Evolutionary conservation across 345 rosid species (phyloP).

Genomic region (Citrus medica): DNA sequence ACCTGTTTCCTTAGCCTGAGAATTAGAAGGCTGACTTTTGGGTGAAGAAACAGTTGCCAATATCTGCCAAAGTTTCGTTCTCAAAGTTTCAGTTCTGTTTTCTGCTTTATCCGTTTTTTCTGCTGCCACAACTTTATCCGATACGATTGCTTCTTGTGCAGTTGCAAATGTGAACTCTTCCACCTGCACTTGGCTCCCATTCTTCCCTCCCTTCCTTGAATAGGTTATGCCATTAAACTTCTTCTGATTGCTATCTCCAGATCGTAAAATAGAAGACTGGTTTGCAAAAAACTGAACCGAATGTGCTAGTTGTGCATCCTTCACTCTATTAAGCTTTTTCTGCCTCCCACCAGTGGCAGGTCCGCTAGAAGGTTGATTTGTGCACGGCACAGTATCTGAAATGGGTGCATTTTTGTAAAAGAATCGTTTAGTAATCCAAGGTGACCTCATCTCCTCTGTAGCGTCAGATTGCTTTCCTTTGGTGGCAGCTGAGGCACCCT

Average conservation of each 20-base stretch:
- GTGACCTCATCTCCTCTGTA: slow-evolving; percentile 43
- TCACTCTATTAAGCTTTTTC: slow-evolving; percentile 34
- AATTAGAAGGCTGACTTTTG: slow-evolving; percentile 44
- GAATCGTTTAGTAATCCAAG: slow-evolving; percentile 55
- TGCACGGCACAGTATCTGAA: slow-evolving; percentile 27
- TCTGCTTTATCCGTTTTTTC: slow-evolving; percentile 36
- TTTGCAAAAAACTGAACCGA: slow-evolving; percentile 29
- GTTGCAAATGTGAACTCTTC: slow-evolving; percentile 47
- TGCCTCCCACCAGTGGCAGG: slow-evolving; percentile 27
- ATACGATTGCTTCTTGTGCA: slow-evolving; percentile 29
- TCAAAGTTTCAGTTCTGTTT: slow-evolving; percentile 57
- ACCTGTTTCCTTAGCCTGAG: slow-evolving; percentile 34
- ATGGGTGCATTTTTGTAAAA: slow-evolving; percentile 30
- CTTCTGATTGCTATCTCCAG: slow-evolving; percentile 28
- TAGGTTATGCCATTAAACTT: slow-evolving; percentile 32
- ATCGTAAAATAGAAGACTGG: slow-evolving; percentile 33
- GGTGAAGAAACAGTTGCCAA: slow-evolving; percentile 63
- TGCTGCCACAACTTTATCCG: slow-evolving; percentile 27
- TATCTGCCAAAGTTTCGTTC: slow-evolving; percentile 76
- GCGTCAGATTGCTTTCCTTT: slow-evolving; percentile 38
- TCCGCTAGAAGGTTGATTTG: slow-evolving; percentile 29
- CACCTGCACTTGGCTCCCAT: slow-evolving; percentile 33
- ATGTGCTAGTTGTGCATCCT: slow-evolving; percentile 31
- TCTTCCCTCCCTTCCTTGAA: slow-evolving; percentile 36
- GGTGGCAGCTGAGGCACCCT: slow-evolving; percentile 23